Percentiles rank a stretch among this genome's conserved stretches.
Conservation (phyloP, 1,284 basidiomycete species). For the Hemileia vastatrix region DNA sequence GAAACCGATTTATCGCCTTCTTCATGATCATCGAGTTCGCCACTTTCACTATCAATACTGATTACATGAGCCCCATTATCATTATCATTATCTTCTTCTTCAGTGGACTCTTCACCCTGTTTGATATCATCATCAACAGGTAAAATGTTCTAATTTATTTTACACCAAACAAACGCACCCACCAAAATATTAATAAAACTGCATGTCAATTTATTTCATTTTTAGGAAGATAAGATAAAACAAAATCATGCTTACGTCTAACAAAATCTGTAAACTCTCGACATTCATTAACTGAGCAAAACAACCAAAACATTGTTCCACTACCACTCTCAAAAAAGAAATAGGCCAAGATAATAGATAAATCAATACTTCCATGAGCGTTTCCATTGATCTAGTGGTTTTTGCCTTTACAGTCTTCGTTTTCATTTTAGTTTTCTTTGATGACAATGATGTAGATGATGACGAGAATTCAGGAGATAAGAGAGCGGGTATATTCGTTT, state of each 20-base stretch:
- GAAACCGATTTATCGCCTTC: no score
- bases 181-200: no score
- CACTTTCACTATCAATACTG: no score
- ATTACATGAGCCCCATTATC: constrained; percentile 9
- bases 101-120: background rate
- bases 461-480: no score
- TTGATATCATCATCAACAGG: background rate
- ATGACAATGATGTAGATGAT: no score
- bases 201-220: background rate
- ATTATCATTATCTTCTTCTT: background rate
- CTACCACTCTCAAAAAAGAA: constrained; percentile 7
- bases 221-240: constrained; percentile 3
- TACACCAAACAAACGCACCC: no score
- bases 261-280: constrained; percentile 6
- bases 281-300: constrained; percentile 13
- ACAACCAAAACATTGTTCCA: constrained; percentile 8
- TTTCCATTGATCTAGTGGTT: no score
- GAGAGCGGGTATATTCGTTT: no score
- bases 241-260: constrained; percentile 6
- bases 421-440: no score
- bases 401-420: no score
- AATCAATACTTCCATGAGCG: constrained; percentile 10
- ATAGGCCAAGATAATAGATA: constrained; percentile 21
- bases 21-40: no score
- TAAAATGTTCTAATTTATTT: no score